phyloP scores from a whole-genome alignment of 352 stramenopile species.

The Pythium folliculosum region DNA sequence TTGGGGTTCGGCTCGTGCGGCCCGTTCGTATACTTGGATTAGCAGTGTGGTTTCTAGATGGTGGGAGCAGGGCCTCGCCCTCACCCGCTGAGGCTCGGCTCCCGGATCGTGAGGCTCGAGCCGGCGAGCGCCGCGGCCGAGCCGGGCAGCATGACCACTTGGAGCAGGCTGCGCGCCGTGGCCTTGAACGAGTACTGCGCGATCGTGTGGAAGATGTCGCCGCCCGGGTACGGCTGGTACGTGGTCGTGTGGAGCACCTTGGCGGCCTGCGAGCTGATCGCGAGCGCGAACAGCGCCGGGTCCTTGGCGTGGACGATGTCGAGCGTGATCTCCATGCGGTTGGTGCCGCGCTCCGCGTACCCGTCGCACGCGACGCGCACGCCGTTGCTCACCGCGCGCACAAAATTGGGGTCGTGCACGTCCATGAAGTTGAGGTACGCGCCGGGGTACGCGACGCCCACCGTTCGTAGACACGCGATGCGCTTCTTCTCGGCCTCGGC shows the following conservation, averaged over 20 bases:
- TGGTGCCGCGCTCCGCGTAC: neutral
- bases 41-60: too few relatives aligned
- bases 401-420: neutral
- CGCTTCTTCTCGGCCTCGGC: neutral
- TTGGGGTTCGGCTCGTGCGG: too few relatives aligned
- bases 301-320: constrained; percentile 9
- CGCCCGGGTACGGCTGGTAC: constrained; percentile 11
- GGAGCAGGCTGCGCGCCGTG: neutral
- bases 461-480: neutral
- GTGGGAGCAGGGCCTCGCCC: too few relatives aligned
- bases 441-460: too few relatives aligned
- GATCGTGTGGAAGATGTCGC: constrained; percentile 13
- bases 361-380: neutral
- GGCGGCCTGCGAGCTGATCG: constrained; percentile 5
- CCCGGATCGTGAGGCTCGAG: constrained; percentile 12
- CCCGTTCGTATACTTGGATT: too few relatives aligned
- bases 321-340: constrained; percentile 4
- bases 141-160: constrained; percentile 16
- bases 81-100: neutral
- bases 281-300: constrained; percentile 8
- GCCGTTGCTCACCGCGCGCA: constrained; percentile 8
- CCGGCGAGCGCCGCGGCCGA: constrained; percentile 12
- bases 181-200: constrained; percentile 11
- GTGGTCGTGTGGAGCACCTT: constrained; percentile 1
- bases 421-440: neutral